A percentile compares a stretch with the other conserved stretches of the same genome.
phyloP scores from a whole-genome alignment of 2,329 filamentous ascomycete genomes.

The Sporothrix pallida region DNA sequence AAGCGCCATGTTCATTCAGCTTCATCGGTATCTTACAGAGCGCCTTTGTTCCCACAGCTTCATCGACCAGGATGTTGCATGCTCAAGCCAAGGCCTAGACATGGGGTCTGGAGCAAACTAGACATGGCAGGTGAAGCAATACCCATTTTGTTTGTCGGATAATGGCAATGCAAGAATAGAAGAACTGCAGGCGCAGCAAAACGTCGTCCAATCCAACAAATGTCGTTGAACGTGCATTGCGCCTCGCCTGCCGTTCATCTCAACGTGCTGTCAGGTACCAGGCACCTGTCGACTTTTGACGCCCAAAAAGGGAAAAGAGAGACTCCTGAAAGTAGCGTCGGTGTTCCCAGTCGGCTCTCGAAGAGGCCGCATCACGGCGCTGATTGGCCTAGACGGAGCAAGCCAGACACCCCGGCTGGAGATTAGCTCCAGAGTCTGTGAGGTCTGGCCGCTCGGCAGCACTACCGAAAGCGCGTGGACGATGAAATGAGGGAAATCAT shows the following conservation, averaged over 20 bases:
- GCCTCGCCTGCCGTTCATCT: neutral
- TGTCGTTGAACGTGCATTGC: neutral
- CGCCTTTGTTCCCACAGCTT: neutral
- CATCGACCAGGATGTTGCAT: neutral
- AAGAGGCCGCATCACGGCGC: neutral
- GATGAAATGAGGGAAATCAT: neutral
- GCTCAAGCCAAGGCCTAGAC: neutral
- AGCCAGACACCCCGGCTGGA: neutral
- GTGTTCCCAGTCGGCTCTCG: constrained; percentile 10
- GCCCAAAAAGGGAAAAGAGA: constrained; percentile 3
- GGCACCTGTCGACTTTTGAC: neutral
- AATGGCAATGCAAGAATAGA: constrained; percentile 2
- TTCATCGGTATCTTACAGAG: neutral
- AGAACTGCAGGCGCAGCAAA: neutral
- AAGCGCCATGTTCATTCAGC: neutral
- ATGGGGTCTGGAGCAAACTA: neutral
- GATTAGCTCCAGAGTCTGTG: neutral
- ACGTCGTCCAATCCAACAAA: neutral
- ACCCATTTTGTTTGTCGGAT: neutral
- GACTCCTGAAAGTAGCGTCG: constrained; percentile 15
- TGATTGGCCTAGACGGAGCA: constrained; percentile 22
- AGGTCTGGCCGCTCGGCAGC: constrained; percentile 19
- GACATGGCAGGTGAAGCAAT: constrained; percentile 8
- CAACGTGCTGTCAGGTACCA: constrained; percentile 4
- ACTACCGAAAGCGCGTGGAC: neutral